Evolutionary conservation across 805 yeast species (phyloP).

Genomic region (Kluyveromyces wickerhamii): DNA sequence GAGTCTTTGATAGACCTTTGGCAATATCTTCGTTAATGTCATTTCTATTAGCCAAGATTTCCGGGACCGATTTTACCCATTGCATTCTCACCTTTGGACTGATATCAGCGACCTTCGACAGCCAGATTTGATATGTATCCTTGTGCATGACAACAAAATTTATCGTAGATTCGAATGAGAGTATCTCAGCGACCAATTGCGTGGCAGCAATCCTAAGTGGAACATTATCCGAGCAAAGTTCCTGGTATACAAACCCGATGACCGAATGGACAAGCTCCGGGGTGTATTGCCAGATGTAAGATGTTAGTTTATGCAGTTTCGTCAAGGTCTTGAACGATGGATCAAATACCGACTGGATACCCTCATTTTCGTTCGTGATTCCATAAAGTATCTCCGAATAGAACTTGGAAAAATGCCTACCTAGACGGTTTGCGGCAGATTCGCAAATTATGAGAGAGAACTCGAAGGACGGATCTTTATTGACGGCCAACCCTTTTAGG

Average conservation of each 20-base stretch:
- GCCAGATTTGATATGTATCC: conserved; percentile 62
- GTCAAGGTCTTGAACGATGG: conserved; percentile 35
- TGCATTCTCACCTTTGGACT: conserved; percentile 53
- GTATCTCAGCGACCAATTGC: conserved; percentile 59
- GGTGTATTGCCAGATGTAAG: conserved; percentile 66
- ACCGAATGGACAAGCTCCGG: conserved; percentile 71
- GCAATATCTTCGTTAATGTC: conserved; percentile 45
- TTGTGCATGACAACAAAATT: conserved; percentile 53
- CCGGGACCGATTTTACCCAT: conserved; percentile 59
- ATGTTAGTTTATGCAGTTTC: conserved; percentile 54
- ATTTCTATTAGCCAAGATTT: conserved; percentile 37
- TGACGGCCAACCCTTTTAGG: conserved; percentile 25
- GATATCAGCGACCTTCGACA: conserved; percentile 64
- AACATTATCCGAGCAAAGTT: conserved; percentile 63
- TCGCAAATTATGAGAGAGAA: conserved; percentile 63
- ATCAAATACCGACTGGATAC: conserved; percentile 11
- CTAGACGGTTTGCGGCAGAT: conserved; percentile 61
- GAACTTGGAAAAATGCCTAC: conserved; percentile 68
- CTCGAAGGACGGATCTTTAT: conserved; percentile 49
- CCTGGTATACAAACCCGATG: conserved; percentile 73
- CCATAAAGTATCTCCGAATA: conserved; percentile 70
- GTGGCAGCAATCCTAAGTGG: conserved; percentile 61
- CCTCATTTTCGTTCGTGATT: conserved; percentile 21
- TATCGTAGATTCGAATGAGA: conserved; percentile 41
- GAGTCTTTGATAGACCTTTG: conserved; percentile 55